Percentiles rank a stretch among this genome's conserved stretches.
These are phyloP conservation scores for Candida sp. DNA, from an alignment of 1,139 yeast species.

Conservation along the genomic window DNA sequence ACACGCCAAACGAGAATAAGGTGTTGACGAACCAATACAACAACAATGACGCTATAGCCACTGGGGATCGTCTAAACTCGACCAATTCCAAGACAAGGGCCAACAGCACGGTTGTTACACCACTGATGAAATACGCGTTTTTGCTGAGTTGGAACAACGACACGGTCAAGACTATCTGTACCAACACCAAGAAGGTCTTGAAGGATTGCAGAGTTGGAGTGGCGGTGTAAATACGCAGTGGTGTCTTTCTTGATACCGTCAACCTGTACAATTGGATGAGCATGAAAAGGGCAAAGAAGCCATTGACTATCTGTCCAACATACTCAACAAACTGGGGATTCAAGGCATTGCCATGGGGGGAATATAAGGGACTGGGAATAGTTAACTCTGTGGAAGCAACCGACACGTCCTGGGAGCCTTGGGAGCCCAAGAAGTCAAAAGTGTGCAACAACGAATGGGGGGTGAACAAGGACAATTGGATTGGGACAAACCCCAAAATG, in stretches of 20 bases:
- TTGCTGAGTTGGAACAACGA: constrained; percentile 8
- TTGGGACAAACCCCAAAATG: constrained; percentile 8
- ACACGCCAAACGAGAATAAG: constrained; percentile 20
- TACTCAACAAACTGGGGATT: constrained; percentile 38
- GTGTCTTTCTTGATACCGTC: constrained; percentile 3
- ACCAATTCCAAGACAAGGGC: constrained; percentile 35
- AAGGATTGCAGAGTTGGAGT: constrained; percentile 14
- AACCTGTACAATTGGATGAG: constrained; percentile 20
- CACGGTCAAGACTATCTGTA: constrained; percentile 8
- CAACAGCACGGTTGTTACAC: constrained; percentile 17
- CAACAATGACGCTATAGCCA: constrained; percentile 31
- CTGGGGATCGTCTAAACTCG: constrained; percentile 34
- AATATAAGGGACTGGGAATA: constrained; percentile 16
- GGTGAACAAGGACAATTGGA: constrained; percentile 11
- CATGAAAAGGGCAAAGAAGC: constrained; percentile 16
- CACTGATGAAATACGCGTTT: constrained; percentile 11
- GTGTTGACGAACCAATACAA: constrained; percentile 32
- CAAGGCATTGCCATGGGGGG: constrained; percentile 23
- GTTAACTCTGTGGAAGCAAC: background rate
- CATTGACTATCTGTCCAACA: constrained; percentile 16
- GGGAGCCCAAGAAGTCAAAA: constrained; percentile 10
- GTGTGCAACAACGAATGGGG: constrained; percentile 14
- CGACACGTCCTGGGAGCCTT: background rate
- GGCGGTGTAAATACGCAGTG: constrained; percentile 6
- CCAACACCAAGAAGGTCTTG: constrained; percentile 10